These are phyloP conservation scores for Jamesozyma lodderae DNA, from an alignment of 805 yeast species.

Conservation along the genomic window DNA sequence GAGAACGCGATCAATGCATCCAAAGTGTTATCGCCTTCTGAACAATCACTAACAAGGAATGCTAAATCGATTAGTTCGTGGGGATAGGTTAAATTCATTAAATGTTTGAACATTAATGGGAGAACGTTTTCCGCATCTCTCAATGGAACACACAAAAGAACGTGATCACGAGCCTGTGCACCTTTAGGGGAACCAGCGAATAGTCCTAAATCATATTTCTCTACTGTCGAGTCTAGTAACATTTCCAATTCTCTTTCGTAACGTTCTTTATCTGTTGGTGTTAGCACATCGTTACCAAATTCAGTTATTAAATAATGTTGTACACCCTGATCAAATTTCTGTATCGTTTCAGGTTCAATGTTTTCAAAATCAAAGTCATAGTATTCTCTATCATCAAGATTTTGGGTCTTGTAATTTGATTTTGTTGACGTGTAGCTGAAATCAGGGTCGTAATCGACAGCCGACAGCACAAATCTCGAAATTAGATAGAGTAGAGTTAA, in stretches of 20 bases:
- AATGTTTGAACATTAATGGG: slow-evolving; percentile 74
- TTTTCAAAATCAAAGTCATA: slow-evolving; percentile 29
- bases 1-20: slow-evolving; percentile 58
- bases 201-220: slow-evolving; percentile 51
- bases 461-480: no score
- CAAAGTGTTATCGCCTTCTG: slow-evolving; percentile 54
- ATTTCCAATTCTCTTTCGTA: slow-evolving; percentile 31
- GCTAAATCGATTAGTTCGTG: slow-evolving; percentile 74
- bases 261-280: slow-evolving; percentile 24
- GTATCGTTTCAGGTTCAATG: slow-evolving; percentile 27
- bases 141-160: slow-evolving; percentile 64
- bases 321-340: slow-evolving; percentile 34
- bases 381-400: slow-evolving; percentile 25
- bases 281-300: slow-evolving; percentile 26
- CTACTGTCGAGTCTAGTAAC: slow-evolving; percentile 40
- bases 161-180: slow-evolving; percentile 45
- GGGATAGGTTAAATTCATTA: slow-evolving; percentile 80
- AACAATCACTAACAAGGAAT: slow-evolving; percentile 72
- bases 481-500: no score
- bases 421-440: not conserved
- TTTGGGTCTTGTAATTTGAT: slow-evolving; percentile 9
- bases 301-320: slow-evolving; percentile 31
- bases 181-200: slow-evolving; percentile 49
- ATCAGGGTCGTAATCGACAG: no score
- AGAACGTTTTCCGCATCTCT: slow-evolving; percentile 70